Evolutionary conservation across 192 early-diverging fungal genomes (phyloP), one percentile per base, ranked within the genome.

Genomic region (Spizellomyces sp.): DNA sequence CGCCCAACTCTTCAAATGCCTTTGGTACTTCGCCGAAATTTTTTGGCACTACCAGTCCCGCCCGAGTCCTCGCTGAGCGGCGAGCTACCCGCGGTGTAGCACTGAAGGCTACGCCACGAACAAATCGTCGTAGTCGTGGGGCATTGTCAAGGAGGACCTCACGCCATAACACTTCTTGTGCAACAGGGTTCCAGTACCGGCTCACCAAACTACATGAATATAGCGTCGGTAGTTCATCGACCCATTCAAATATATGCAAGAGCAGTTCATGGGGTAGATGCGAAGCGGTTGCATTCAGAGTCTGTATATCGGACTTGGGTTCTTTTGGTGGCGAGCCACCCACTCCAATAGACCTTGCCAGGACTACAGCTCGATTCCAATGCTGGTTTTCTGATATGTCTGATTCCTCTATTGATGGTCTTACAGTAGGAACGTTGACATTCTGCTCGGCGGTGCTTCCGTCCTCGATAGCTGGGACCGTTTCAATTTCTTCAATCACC

Each of bases 251-350:
- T 22, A 76, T 76, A 59, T 48, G 10, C n/a, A 76, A 46, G 19
- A 73, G 65, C 5, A 76, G 50, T 43, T 76, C 75, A 8, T 71
- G 69, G 44, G 75, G 75, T 6, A 76, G 27, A 27, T 21, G 46
- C 10, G 58, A 61, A 58, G 45, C 73, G 21, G 58, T 8, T 17
- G 45, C 27, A 56, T 8, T 7, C 15, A 41, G 8, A 19, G 4
- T 56, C n/a, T 56, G n/a, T 7, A 6, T n/a, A 56, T 56, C 54
- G n/a, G 54, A 7, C 36, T 42, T 61, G 14, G 5, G 5, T 61
- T 41, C 42, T 41, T 61, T 61, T 8, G 5, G 14, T 0, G 59
- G 17, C 14, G 12, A n/a, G 17, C 50, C 50, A 54, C 50, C 50
- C 50, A 54, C 2, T n/a, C 50, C 50, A 54, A 54, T 19, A 54